Evolutionary conservation across 164 flowering plant genomes (phyloP).

Genomic region (Litsea cubeba): DNA sequence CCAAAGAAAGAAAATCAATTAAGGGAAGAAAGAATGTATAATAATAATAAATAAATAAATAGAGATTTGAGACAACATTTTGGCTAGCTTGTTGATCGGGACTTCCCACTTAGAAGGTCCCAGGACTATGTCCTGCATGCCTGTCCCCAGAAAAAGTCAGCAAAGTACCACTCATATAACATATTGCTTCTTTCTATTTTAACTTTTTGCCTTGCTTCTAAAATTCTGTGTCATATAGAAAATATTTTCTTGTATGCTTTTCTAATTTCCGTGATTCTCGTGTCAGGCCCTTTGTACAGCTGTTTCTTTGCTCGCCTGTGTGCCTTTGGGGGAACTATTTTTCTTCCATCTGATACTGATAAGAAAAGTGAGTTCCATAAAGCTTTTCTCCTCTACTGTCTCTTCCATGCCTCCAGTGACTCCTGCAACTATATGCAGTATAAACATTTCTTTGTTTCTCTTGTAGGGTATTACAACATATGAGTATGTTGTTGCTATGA

Average conservation of each 20-base stretch:
- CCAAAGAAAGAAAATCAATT: too few relatives aligned
- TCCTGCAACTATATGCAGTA: background rate
- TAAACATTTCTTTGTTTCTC: background rate
- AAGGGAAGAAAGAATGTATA: too few relatives aligned
- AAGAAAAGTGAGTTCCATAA: slow-evolving; percentile 47
- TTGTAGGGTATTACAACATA: slow-evolving; percentile 87
- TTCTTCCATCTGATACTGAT: slow-evolving; percentile 83
- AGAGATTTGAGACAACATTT: too few relatives aligned
- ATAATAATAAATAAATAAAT: too few relatives aligned
- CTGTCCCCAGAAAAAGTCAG: too few relatives aligned
- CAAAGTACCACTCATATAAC: too few relatives aligned
- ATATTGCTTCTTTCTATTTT: too few relatives aligned
- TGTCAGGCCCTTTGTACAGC: slow-evolving; percentile 70
- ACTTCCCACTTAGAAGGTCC: too few relatives aligned
- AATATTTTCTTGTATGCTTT: background rate
- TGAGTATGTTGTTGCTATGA: slow-evolving; percentile 95
- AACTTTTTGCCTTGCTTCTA: background rate
- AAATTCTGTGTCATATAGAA: background rate
- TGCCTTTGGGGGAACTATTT: slow-evolving; percentile 79
- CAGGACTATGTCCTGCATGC: too few relatives aligned
- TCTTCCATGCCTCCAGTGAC: background rate
- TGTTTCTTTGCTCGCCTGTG: slow-evolving; percentile 65
- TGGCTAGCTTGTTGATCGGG: too few relatives aligned
- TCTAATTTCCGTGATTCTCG: background rate
- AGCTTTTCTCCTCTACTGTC: background rate